These are phyloP conservation scores for Bromus sterilis DNA, from an alignment of 176 grass and related monocot genomes.

Conservation along the genomic window DNA sequence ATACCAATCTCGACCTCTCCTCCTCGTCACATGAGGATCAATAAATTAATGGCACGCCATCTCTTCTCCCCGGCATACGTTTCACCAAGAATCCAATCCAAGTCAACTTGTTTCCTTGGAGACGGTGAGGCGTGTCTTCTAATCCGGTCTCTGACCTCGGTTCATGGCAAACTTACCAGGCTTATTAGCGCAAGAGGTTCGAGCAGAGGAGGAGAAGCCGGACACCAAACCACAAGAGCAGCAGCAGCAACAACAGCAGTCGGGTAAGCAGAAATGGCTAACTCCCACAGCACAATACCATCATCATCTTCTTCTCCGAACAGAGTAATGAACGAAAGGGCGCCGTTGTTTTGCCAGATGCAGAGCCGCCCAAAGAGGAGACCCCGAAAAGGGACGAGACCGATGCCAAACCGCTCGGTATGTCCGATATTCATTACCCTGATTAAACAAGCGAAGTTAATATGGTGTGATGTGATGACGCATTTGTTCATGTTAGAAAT, in stretches of 20 bases:
- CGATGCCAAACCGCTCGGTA: slow-evolving; percentile 37
- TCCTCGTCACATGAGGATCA: too few species aligned
- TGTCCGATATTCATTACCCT: background rate
- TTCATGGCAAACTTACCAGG: background rate
- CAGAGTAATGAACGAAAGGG: background rate
- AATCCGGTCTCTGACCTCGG: background rate
- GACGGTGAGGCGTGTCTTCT: background rate
- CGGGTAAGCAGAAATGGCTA: background rate
- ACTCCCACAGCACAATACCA: too few species aligned
- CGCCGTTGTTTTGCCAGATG: slow-evolving; percentile 3
- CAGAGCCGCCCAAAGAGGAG: slow-evolving; percentile 24
- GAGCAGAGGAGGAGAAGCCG: background rate
- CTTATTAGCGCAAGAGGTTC: background rate
- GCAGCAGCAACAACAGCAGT: background rate
- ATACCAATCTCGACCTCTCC: too few species aligned
- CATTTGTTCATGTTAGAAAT: too few species aligned
- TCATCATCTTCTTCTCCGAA: too few species aligned
- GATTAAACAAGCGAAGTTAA: background rate
- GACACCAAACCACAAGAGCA: background rate
- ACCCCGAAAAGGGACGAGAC: slow-evolving; percentile 6
- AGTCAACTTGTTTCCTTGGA: background rate
- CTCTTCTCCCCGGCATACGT: too few species aligned
- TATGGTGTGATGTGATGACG: background rate
- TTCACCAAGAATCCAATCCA: background rate
- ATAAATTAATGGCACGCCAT: too few species aligned